Base-by-base conservation (phyloP, 2,329 filamentous ascomycete species). In the Lachnellula occidentalis region DNA sequence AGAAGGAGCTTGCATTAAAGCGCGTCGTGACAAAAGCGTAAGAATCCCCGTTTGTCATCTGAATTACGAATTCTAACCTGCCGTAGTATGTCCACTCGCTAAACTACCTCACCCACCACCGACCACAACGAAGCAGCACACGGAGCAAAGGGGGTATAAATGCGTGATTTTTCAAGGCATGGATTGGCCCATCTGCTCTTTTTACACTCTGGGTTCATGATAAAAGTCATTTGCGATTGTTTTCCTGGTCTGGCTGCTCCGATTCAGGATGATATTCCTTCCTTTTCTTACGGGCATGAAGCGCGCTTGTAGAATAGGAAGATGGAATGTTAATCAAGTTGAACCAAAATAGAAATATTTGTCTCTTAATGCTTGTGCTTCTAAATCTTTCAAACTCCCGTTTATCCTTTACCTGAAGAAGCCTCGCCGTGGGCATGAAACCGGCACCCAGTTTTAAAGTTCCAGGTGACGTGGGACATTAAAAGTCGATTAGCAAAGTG, bases 1-100 rank as follows among this genome's bases (percentile, higher is more conserved):
- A 97, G 90, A 95, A 96, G 87, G 94, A 99, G 83, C 81, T 99
- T 65, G 91, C 91, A 59, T 84, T 99, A 63, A 99, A 97, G 90
- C 84, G 94, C 71, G 84, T 95, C 67, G 92, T 99, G 69, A 99
- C 94, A 77, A 99, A 97, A 88, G 92, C 64, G 47, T 48, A 48
- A 48, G 45, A 15, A 11, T 36, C 15, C 22, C 24, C 19, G 5
- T 17, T 24, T 50, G 6, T 7, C 34, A 5, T 24, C 21, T 37
- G 3, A 22, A 14, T 22, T 22, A 43, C 37, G 11, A 22, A 22
- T 21, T 12, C 19, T 19, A 43, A 43, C 19, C 17, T 39, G n/a
- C 37, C 15, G 17, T 22, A 43, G 41, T 14, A 95, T 95, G 90
- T 86, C 90, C 63, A 92, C 90, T 71, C 86, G 90, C 76, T 95